Evolutionary conservation across 2,329 filamentous ascomycete species (phyloP), one percentile per base, ranked within the genome.

Genomic region (Elsinoe ampelina): DNA sequence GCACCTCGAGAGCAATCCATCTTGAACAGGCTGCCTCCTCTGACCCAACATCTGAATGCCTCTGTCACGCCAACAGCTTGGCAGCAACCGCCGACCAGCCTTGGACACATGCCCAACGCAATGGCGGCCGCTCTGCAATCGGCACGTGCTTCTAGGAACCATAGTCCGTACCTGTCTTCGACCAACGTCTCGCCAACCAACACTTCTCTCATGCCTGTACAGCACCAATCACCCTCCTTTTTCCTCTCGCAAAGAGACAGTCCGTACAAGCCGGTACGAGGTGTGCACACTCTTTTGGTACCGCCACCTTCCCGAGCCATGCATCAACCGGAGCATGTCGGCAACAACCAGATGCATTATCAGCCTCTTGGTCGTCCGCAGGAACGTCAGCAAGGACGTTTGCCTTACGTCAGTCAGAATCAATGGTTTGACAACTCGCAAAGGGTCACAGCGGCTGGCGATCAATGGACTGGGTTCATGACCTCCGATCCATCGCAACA

Each of bases 171-270:
- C 58, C 70, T 68, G 2, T 75, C 75, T 5, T 85, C 83, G 34
- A 76, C 75, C 17, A 75, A 72, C 8, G 76, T 77, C 0, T 92
- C 88, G 1, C 90, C 89, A 0, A 83, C 86, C n/a, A 79, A 78
- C n/a, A 81, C 83, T 10, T 79, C 83, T 54, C 81, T 66, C 32
- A 66, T 67, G 36, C 65, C 66, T 41, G 60, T 65, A 5, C 81
- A 83, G 43, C 85, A 87, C 32, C 80, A 93, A 61, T 97, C 93
- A 32, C 92, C 92, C 0, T 91, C 87, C 10, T 82, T 89, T 65
- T 95, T 95, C 71, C 77, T 96, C 36, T 86, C 88, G 66, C 89
- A 95, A 68, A 82, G 93, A 57, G 85, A 87, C 61, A 97, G 92
- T 57, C 93, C 93, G 2, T 97, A 97, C 72, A 87, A 89, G 61